Evolutionary conservation across 78 protist species (phyloP).

Genomic region (Monosiga brevicollis): DNA sequence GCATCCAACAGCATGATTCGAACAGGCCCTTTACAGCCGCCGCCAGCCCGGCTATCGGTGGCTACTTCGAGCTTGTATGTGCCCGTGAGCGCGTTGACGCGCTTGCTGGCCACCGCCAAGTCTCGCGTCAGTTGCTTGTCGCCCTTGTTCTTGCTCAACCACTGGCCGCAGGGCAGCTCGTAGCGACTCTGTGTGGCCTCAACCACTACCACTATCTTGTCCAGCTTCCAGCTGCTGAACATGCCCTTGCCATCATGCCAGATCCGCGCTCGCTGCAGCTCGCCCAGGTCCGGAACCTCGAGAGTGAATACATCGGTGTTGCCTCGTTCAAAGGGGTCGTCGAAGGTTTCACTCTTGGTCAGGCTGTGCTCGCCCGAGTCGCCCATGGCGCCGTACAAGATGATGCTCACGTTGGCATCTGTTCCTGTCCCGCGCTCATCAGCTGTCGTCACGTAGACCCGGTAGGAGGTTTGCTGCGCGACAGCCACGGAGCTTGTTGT

Average conservation of each 20-base stretch:
- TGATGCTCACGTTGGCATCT: background rate
- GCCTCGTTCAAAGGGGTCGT: background rate
- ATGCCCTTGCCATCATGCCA: background rate
- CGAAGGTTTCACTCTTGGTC: background rate
- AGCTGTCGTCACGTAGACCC: background rate
- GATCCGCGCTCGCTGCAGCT: background rate
- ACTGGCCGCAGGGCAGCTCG: background rate
- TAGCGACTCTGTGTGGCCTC: background rate
- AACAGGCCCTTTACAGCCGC: too few species aligned
- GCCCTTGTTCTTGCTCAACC: background rate
- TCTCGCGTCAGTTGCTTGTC: background rate
- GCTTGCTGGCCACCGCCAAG: background rate
- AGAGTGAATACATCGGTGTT: background rate
- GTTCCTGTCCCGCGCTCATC: background rate
- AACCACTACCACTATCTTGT: background rate
- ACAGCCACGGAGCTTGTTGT: too few species aligned
- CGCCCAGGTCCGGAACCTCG: slow-evolving; percentile 2
- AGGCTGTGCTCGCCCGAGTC: background rate
- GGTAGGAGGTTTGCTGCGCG: background rate
- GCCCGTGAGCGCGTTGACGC: background rate
- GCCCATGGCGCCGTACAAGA: background rate
- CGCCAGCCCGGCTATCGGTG: too few species aligned
- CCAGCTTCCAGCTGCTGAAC: background rate
- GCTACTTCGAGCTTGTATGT: background rate
- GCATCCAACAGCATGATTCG: too few species aligned